Conservation (phyloP, 805 yeast genomes). For the Kluyveromyces dobzhanskii region DNA sequence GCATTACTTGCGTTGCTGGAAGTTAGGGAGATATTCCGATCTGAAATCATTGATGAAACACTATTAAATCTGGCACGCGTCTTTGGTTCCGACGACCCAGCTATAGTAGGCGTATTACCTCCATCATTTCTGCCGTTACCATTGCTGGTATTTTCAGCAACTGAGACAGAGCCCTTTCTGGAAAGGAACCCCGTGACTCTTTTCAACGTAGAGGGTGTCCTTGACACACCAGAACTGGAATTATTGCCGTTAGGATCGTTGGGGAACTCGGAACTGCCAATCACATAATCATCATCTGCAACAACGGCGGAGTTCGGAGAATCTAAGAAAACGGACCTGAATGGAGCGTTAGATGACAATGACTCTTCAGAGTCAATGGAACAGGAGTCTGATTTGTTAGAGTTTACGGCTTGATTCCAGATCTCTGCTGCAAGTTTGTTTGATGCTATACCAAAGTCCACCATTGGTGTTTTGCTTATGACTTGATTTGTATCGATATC, state of each 20-base stretch:
- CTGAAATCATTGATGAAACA: constrained; percentile 9
- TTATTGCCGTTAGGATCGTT: neutral
- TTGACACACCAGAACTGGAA: constrained; percentile 6
- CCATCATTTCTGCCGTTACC: no score
- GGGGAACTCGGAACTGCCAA: constrained; percentile 8
- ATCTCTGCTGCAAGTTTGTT: constrained; percentile 9
- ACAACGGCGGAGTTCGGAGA: constrained; percentile 5
- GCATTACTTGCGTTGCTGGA: constrained; percentile 3
- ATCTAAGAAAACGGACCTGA: constrained; percentile 10
- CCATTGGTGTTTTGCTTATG: constrained; percentile 26
- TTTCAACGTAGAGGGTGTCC: constrained; percentile 14
- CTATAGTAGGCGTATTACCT: neutral
- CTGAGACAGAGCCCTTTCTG: constrained; percentile 12
- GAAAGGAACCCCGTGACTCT: constrained; percentile 18
- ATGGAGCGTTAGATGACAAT: constrained; percentile 6
- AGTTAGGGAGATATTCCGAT: constrained; percentile 6
- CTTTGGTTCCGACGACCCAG: neutral
- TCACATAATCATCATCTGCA: constrained; percentile 13
- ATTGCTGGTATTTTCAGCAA: neutral
- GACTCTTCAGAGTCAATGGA: constrained; percentile 9
- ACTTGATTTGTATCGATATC: constrained; percentile 20
- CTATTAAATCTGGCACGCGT: constrained; percentile 10
- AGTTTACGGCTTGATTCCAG: constrained; percentile 9
- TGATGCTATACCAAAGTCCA: constrained; percentile 13
- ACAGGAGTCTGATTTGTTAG: constrained; percentile 3